Conservation (phyloP, 1,139 yeast species). For the Suzukiozyma palmioleophila region DNA sequence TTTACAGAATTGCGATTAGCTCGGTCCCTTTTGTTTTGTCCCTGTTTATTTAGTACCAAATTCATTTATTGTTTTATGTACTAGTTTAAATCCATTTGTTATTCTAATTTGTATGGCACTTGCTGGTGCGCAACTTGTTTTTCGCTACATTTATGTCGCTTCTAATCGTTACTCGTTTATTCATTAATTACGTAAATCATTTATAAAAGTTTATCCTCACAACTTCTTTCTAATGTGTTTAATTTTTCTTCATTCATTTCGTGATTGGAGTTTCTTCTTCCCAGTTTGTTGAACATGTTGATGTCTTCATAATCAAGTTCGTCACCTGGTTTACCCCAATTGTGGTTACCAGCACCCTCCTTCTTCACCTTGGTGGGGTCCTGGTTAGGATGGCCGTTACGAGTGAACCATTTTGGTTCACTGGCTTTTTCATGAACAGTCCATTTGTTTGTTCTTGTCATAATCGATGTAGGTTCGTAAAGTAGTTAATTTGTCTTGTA, state of each 20-base stretch:
- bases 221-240: slow-evolving; percentile 7
- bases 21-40: no score
- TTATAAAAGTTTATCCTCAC: slow-evolving; percentile 1
- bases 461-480: slow-evolving; percentile 14
- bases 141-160: background rate
- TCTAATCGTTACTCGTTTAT: background rate
- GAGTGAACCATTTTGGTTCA: slow-evolving; percentile 72
- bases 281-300: slow-evolving; percentile 21
- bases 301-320: slow-evolving; percentile 45
- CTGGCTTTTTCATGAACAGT: slow-evolving; percentile 53
- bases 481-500: background rate
- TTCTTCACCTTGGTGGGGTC: slow-evolving; percentile 79
- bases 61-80: no score
- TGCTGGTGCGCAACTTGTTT: no score
- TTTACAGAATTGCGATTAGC: no score
- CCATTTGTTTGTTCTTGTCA: slow-evolving; percentile 89
- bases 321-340: slow-evolving; percentile 72
- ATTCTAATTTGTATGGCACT: no score
- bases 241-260: slow-evolving; percentile 24
- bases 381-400: slow-evolving; percentile 63
- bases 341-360: slow-evolving; percentile 77
- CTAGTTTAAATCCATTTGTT: no score
- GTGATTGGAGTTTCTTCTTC: slow-evolving; percentile 43
- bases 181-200: background rate
- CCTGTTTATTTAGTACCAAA: no score